A percentile compares a stretch with the other conserved stretches of the same genome.
Conservation (phyloP, 257 asterid genomes). For the Solanum microdontum region DNA sequence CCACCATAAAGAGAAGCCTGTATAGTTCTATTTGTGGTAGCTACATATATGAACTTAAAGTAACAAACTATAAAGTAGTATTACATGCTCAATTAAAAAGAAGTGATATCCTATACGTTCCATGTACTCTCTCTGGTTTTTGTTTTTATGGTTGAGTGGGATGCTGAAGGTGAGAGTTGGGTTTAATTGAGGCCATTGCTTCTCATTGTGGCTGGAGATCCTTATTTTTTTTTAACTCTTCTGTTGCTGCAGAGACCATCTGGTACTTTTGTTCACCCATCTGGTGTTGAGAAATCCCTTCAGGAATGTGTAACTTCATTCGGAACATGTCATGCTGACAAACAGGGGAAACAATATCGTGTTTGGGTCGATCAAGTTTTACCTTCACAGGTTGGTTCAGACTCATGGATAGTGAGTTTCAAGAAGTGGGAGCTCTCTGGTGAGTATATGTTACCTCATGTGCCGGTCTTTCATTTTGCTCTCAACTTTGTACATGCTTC, state of each 20-base stretch:
- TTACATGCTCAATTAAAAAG: not conserved
- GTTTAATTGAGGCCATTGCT: not conserved
- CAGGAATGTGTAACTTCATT: slow-evolving; percentile 40
- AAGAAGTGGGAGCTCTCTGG: slow-evolving; percentile 92
- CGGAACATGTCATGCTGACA: slow-evolving; percentile 51
- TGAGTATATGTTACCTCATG: slow-evolving; percentile 15
- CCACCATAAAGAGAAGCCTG: not conserved
- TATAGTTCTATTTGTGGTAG: not conserved
- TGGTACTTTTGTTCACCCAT: slow-evolving; percentile 60
- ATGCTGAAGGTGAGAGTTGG: not conserved
- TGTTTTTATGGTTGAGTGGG: not conserved
- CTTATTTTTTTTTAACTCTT: not conserved
- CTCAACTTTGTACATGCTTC: not conserved
- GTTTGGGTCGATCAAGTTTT: slow-evolving; percentile 94
- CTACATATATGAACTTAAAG: not conserved
- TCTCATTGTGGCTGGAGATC: not conserved
- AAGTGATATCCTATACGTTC: not conserved
- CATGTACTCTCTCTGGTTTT: not conserved
- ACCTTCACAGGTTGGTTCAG: slow-evolving; percentile 51
- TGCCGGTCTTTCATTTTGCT: not conserved
- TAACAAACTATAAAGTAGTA: not conserved
- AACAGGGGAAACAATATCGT: slow-evolving; percentile 50
- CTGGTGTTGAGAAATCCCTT: slow-evolving; percentile 61
- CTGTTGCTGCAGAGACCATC: slow-evolving; percentile 43
- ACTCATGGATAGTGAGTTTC: slow-evolving; percentile 73